Evolutionary conservation across 2,329 filamentous ascomycete species (phyloP).

Genomic region (Neofusicoccum cordaticola): DNA sequence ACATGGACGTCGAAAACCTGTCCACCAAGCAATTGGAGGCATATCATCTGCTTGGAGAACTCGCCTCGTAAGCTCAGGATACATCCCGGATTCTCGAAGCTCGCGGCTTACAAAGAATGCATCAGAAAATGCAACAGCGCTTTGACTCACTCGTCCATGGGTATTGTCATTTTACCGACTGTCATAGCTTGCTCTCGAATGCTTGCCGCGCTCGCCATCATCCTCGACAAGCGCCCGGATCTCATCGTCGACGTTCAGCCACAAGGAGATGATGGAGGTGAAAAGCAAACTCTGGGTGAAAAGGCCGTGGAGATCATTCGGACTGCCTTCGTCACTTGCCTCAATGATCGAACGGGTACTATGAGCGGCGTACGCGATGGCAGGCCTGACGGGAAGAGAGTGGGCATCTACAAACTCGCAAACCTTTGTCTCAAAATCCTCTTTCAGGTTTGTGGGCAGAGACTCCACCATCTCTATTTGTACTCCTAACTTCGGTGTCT

Average conservation of each 20-base stretch:
- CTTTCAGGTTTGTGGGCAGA: slow-evolving; percentile 54
- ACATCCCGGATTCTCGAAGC: not conserved
- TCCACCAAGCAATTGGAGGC: slow-evolving; percentile 53
- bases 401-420: slow-evolving; percentile 86
- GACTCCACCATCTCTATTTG: not conserved
- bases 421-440: slow-evolving; percentile 87
- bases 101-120: not conserved
- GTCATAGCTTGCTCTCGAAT: slow-evolving; percentile 79
- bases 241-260: slow-evolving; percentile 63
- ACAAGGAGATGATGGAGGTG: slow-evolving; percentile 52
- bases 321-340: slow-evolving; percentile 84
- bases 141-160: slow-evolving; percentile 74
- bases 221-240: slow-evolving; percentile 75
- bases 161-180: slow-evolving; percentile 77
- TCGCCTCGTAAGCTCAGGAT: slow-evolving; percentile 67
- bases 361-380: slow-evolving; percentile 55
- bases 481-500: slow-evolving; percentile 30
- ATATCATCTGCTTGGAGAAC: slow-evolving; percentile 68
- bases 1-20: slow-evolving; percentile 73
- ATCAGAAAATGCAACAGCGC: slow-evolving; percentile 76
- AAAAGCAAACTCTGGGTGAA: slow-evolving; percentile 77
- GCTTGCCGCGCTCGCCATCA: slow-evolving; percentile 79
- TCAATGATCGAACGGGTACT: slow-evolving; percentile 73
- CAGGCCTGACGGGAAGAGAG: slow-evolving; percentile 76
- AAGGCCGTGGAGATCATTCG: slow-evolving; percentile 85